Conservation (phyloP, 208 protist species). For the Crithidia bombi region DNA sequence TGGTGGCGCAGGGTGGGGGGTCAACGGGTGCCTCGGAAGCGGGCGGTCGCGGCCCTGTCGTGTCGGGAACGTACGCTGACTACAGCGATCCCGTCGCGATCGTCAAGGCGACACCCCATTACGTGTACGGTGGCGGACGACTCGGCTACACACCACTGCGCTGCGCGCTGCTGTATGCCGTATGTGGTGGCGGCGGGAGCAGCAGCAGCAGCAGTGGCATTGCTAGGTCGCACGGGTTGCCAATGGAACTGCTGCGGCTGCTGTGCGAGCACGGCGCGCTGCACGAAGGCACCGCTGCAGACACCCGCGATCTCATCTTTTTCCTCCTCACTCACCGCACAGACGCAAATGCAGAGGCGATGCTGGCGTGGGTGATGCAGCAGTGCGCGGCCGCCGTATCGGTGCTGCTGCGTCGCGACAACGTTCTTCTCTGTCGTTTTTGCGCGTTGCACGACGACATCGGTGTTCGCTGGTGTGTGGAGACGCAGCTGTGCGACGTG, state of each 20-base stretch:
- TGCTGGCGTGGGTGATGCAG: slow-evolving; percentile 36
- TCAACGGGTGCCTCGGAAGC: background rate
- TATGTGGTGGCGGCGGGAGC: slow-evolving; percentile 10
- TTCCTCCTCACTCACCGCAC: slow-evolving; percentile 43
- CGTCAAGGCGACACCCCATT: slow-evolving; percentile 19
- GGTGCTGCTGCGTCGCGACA: slow-evolving; percentile 39
- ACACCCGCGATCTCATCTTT: slow-evolving; percentile 55
- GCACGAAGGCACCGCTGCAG: slow-evolving; percentile 23
- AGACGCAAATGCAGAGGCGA: slow-evolving; percentile 41
- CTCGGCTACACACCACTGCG: slow-evolving; percentile 58
- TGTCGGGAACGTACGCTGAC: slow-evolving; percentile 5
- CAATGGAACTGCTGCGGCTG: slow-evolving; percentile 42
- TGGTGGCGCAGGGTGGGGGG: background rate
- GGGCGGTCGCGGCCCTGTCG: background rate
- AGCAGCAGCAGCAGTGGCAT: too few relatives aligned
- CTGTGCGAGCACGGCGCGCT: slow-evolving; percentile 57
- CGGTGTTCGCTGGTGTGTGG: slow-evolving; percentile 70
- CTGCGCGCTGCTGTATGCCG: slow-evolving; percentile 31
- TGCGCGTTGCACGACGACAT: slow-evolving; percentile 35
- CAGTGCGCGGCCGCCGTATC: slow-evolving; percentile 16
- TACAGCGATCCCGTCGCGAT: slow-evolving; percentile 24
- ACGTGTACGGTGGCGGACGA: slow-evolving; percentile 39
- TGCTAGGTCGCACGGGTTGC: background rate
- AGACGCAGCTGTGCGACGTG: slow-evolving; percentile 43
- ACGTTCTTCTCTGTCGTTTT: slow-evolving; percentile 59